These are phyloP conservation scores for Chenopodium quinoa DNA, from an alignment of 148 eudicot species.

Conservation along the genomic window DNA sequence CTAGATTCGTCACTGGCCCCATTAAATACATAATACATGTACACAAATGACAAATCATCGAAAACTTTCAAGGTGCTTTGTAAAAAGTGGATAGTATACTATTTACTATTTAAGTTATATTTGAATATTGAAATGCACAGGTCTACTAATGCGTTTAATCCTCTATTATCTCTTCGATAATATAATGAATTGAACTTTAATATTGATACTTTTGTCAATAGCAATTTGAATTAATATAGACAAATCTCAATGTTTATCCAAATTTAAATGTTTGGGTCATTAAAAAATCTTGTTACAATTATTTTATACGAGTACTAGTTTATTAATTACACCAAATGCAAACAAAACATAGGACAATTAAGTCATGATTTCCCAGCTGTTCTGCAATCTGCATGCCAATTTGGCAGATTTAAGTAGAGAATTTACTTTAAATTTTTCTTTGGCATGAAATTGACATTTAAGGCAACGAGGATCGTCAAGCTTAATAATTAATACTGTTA, in stretches of 20 bases:
- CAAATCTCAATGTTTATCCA: not conserved
- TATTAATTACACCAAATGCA: not conserved
- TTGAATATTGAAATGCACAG: too few relatives aligned
- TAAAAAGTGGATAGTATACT: too few relatives aligned
- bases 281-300: not conserved
- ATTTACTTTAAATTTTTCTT: not conserved
- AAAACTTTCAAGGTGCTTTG: too few relatives aligned
- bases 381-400: constrained; percentile 6
- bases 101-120: too few relatives aligned
- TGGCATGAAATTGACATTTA: constrained; percentile 8
- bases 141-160: too few relatives aligned
- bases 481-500: not conserved
- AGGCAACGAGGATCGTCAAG: not conserved
- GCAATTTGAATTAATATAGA: too few relatives aligned
- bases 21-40: too few relatives aligned
- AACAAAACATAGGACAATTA: not conserved
- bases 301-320: not conserved
- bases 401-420: not conserved
- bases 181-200: too few relatives aligned
- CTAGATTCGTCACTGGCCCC: too few relatives aligned
- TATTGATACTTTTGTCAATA: too few relatives aligned
- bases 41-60: too few relatives aligned
- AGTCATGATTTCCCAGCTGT: not conserved
- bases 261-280: not conserved
- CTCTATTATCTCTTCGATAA: too few relatives aligned